Evolutionary conservation across 352 stramenopile species (phyloP), one percentile per base, ranked within the genome.

Genomic region (Phytophthora pinifolia): DNA sequence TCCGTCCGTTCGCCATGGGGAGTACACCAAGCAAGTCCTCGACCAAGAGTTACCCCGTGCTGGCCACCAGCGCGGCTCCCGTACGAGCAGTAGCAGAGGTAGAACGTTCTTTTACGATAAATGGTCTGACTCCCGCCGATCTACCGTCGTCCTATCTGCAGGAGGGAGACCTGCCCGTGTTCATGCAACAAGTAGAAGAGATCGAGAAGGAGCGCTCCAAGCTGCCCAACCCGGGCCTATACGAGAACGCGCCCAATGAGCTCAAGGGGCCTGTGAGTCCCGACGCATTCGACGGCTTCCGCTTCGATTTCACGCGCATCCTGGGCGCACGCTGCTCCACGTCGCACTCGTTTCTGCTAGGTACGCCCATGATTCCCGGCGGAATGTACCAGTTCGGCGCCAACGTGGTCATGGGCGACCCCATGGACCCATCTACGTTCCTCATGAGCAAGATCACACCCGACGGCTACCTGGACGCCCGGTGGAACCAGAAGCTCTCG

Each of bases 371-470:
- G 82, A 91, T 94, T 61, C 83, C 83, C 0, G 84, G 84, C 27
- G 84, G 82, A 0, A 59, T 94, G 12, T 94, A 94, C 64, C 82
- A 94, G 67, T 94, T 94, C 51, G 84, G 82, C 33, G 84, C 81
- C n/a, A 94, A 90, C 50, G 81, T 89, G 17, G 67, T 92, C 3
- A 72, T 79, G 37, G 83, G 82, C 29, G 79, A 92, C 54, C 74
- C 76, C 54, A 79, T 87, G 66, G 82, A 94, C 62, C 84, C 84
- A 18, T 86, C 75, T 15, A 90, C 79, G 39, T 90, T 92, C 57
- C 74, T 92, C 30, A 91, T 91, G 74, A 90, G 81, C 68, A 91
- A 94, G 62, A 73, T 94, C 59, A 91, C 82, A 58, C 81, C 83
- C 18, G 84, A 94, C 58, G 84, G 84, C 30, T 94, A 87, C 48